Percentiles rank a stretch among this genome's conserved stretches.
Evolutionary conservation across 257 asterid species (phyloP).

Genomic region (Catharanthus roseus): DNA sequence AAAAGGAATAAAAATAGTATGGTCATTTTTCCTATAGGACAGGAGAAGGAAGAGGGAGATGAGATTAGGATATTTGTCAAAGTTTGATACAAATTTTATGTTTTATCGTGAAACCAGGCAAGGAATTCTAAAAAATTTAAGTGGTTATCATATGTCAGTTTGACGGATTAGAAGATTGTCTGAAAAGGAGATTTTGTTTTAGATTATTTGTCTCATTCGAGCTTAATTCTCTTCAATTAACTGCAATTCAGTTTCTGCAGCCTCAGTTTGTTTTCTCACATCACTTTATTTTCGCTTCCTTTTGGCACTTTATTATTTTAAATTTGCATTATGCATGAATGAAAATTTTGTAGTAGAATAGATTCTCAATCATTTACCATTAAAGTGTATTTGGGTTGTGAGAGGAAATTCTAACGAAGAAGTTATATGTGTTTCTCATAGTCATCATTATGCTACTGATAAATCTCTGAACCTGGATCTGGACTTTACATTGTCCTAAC

Average conservation of each 20-base stretch:
- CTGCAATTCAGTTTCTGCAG: neutral
- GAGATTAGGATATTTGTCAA: neutral
- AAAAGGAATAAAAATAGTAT: too few species aligned
- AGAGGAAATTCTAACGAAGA: neutral
- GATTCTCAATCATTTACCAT: neutral
- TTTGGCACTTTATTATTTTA: neutral
- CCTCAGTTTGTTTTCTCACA: neutral
- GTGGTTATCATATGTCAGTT: neutral
- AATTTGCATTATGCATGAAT: neutral
- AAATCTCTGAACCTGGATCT: neutral
- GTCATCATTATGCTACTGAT: neutral
- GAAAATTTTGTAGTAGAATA: neutral
- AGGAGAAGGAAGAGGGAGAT: slow-evolving; percentile 2
- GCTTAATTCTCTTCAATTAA: neutral
- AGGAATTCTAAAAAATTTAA: neutral
- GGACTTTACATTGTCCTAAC: neutral
- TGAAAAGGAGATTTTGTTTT: neutral
- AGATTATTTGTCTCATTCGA: neutral
- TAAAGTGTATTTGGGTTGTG: neutral
- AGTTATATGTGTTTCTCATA: neutral
- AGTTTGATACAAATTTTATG: too few species aligned
- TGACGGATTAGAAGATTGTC: neutral
- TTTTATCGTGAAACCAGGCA: neutral
- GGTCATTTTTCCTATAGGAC: neutral
- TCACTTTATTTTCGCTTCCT: too few species aligned